Conservation (phyloP, 2,329 filamentous ascomycete genomes). For the Exophiala xenobiotica region DNA sequence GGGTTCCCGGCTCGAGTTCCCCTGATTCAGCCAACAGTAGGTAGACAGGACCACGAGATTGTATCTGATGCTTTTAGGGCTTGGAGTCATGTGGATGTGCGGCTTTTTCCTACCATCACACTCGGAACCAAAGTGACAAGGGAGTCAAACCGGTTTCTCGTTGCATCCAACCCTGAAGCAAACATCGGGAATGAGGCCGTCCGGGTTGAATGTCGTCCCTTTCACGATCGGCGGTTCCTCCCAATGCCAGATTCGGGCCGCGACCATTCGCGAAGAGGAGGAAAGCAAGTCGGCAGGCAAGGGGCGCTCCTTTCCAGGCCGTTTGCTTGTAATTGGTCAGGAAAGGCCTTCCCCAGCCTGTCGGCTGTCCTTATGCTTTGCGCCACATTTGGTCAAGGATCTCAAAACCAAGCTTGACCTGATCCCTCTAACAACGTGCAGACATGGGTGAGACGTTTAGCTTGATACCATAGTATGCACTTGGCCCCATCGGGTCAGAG, state of each 20-base stretch:
- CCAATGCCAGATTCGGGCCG: neutral
- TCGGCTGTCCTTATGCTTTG: too few species aligned
- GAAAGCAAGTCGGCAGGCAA: too few species aligned
- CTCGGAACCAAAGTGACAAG: neutral
- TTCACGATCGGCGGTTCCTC: neutral
- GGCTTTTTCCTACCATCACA: neutral
- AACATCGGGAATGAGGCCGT: constrained; percentile 14
- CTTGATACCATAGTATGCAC: too few species aligned
- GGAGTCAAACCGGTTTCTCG: neutral
- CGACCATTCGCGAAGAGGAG: too few species aligned
- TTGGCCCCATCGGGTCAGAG: too few species aligned
- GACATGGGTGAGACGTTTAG: too few species aligned
- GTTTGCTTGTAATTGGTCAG: too few species aligned
- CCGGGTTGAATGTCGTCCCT: neutral
- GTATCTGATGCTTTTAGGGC: neutral
- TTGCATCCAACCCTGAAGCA: constrained; percentile 16
- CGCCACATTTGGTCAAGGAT: too few species aligned
- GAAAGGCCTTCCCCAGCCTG: too few species aligned
- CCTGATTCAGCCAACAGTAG: neutral
- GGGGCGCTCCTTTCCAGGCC: too few species aligned
- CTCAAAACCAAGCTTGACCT: too few species aligned
- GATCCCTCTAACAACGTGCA: too few species aligned
- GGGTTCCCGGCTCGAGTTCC: neutral
- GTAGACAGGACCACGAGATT: neutral
- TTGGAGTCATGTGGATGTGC: neutral